Percentiles rank a stretch among this genome's conserved stretches.
Evolutionary conservation across 2,329 filamentous ascomycete species (phyloP).

Genomic region (Epichloe scottii): DNA sequence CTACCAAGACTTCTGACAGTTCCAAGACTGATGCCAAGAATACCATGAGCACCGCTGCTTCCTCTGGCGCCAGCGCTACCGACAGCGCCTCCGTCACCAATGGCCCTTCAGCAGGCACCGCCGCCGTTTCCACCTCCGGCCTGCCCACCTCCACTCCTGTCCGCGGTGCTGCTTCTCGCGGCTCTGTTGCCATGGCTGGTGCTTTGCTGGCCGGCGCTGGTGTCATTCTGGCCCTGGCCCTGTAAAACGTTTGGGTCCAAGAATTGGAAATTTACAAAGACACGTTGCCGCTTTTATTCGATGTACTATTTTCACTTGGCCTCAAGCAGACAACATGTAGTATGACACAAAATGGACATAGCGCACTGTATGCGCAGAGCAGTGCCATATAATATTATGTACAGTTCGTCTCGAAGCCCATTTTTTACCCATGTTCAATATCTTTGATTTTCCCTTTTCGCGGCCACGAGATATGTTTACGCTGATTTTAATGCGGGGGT

Average conservation of each 20-base stretch:
- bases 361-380: conserved; percentile 12
- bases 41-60: conserved; percentile 10
- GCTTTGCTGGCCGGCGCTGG: conserved; percentile 16
- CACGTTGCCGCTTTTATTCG: conserved; percentile 9
- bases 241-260: conserved; percentile 8
- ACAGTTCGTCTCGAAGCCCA: conserved; percentile 14
- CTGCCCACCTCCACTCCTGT: conserved; percentile 2
- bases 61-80: conserved; percentile 8
- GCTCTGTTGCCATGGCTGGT: conserved; percentile 13
- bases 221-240: conserved; percentile 18
- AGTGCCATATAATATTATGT: conserved; percentile 18
- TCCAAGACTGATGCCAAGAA: conserved; percentile 9
- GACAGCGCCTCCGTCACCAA: background rate
- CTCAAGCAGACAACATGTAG: conserved; percentile 14
- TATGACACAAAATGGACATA: conserved; percentile 5
- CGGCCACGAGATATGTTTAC: too few species aligned
- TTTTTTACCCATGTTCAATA: background rate
- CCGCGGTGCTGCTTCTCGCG: conserved; percentile 15
- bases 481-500: background rate
- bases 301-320: conserved; percentile 14
- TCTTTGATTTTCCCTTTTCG: conserved; percentile 1
- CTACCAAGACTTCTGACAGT: background rate
- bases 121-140: background rate
- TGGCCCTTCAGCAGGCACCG: background rate
- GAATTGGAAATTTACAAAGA: conserved; percentile 2